Base-by-base conservation (phyloP, 805 yeast species). In the Saturnispora ahearnii region DNA sequence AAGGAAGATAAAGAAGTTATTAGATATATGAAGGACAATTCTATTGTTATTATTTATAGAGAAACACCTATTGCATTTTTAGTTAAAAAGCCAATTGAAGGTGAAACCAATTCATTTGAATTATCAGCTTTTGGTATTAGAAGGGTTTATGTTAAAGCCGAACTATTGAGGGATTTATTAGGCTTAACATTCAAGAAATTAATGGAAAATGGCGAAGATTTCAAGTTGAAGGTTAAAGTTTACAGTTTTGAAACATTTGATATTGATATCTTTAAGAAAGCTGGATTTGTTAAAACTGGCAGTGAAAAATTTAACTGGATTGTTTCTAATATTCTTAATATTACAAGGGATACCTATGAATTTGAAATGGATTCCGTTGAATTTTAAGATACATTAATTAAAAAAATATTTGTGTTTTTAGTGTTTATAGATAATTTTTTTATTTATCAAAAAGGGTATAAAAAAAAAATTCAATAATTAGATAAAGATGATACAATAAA, bases 11-110 rank as follows among this genome's bases (percentile, higher is more conserved):
- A 53, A 28, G 44, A 50, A n/a, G 6, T 51, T 32, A 36, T 55
- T n/a, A 50, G 53, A 47, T 45, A 61, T 51, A 51, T 71, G 65
- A 55, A 68, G 57, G 57, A 71, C 13, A 76, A 81, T 55, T 71
- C 87, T 1, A 76, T 74, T 46, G 59, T 82, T 37, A 71, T 84
- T 28, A 61, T 76, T 15, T 85, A 84, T 66, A 76, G 90, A 59
- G 77, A 76, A n/a, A 70, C 81, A 0, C 90, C 93, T 15, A 80
- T 86, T 60, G 88, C 89, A 0, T 68, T 81, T 34, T 69, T 76
- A 30, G 73, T 82, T 0, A 51, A 70, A 10, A 68, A 75, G 42
- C 72, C 70, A 41, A 47, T 34, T 9, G 51, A 47, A 12, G 54
- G 44, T 10, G 61, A 72, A 8, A 71, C 28, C 45, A 43, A 47